Conservation (phyloP, 1,284 basidiomycete species). For the Rhizopogon parksii region DNA sequence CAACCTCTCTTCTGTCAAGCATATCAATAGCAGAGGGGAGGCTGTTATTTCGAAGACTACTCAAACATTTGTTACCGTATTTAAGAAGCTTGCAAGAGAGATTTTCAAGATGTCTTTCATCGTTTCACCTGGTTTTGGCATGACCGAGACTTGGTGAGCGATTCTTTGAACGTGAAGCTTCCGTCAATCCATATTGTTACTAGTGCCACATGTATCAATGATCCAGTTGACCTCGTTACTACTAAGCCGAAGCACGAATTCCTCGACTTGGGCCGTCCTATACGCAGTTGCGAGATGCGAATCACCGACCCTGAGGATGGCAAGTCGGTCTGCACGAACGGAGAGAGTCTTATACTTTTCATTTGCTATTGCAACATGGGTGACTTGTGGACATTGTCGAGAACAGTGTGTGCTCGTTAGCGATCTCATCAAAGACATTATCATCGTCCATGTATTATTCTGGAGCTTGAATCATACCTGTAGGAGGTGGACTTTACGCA, state of each 20-base stretch:
- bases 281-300: constrained; percentile 17
- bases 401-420: constrained; percentile 28
- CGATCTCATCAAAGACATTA: constrained; percentile 34
- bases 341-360: constrained; percentile 29
- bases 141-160: constrained; percentile 33
- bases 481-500: constrained; percentile 28
- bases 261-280: constrained; percentile 18
- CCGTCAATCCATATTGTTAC: not conserved
- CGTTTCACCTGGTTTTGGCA: constrained; percentile 34
- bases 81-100: constrained; percentile 24
- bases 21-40: constrained; percentile 31
- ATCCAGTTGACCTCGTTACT: constrained; percentile 6
- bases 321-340: constrained; percentile 13
- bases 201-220: constrained; percentile 29
- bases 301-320: constrained; percentile 24
- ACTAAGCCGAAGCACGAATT: constrained; percentile 7
- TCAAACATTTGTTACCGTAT: constrained; percentile 24
- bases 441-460: constrained; percentile 32
- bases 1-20: constrained; percentile 27
- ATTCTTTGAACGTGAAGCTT: not conserved
- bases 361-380: constrained; percentile 30
- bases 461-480: constrained; percentile 32
- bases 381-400: constrained; percentile 29
- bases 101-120: constrained; percentile 21
- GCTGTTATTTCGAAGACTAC: constrained; percentile 33